Evolutionary conservation across 2,329 filamentous ascomycete species (phyloP).

Genomic region (Bimuria novae-zelandiae): DNA sequence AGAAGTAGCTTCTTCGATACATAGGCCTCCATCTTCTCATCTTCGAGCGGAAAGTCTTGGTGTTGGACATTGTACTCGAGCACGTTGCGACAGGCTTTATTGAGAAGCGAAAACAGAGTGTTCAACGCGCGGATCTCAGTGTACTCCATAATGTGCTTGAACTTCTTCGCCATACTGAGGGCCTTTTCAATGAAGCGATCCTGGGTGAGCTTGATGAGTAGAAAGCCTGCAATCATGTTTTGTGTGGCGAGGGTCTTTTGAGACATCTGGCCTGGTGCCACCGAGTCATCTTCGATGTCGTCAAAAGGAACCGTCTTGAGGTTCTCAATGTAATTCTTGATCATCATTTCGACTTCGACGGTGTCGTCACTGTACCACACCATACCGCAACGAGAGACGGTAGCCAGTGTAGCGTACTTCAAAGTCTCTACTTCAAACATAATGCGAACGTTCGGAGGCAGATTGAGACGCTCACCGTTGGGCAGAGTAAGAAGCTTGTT

Average conservation of each 20-base stretch:
- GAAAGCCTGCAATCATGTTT: slow-evolving; percentile 75
- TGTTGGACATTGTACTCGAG: slow-evolving; percentile 97
- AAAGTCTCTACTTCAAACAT: slow-evolving; percentile 99
- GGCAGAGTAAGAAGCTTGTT: slow-evolving; percentile 97
- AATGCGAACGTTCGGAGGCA: slow-evolving; percentile 93
- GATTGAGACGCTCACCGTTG: slow-evolving; percentile 94
- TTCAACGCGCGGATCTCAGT: slow-evolving; percentile 87
- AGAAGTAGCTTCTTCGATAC: slow-evolving; percentile 92
- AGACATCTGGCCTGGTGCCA: slow-evolving; percentile 58
- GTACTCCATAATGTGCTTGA: slow-evolving; percentile 98
- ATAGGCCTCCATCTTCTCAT: slow-evolving; percentile 86
- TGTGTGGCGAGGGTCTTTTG: slow-evolving; percentile 78
- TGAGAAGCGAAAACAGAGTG: slow-evolving; percentile 92
- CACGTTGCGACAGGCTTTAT: slow-evolving; percentile 88
- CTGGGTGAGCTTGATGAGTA: slow-evolving; percentile 74
- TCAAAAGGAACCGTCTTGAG: slow-evolving; percentile 86
- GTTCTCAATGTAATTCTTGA: slow-evolving; percentile 84
- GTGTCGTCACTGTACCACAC: slow-evolving; percentile 99
- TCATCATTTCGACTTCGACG: slow-evolving; percentile 90
- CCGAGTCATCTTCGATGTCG: slow-evolving; percentile 90
- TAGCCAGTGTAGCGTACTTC: slow-evolving; percentile 95
- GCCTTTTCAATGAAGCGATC: slow-evolving; percentile 82
- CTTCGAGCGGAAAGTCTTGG: slow-evolving; percentile 87
- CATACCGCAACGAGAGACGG: slow-evolving; percentile 99
- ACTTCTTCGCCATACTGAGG: slow-evolving; percentile 73